Conservation (phyloP, 345 rosid species). For the Nephelium lappaceum region DNA sequence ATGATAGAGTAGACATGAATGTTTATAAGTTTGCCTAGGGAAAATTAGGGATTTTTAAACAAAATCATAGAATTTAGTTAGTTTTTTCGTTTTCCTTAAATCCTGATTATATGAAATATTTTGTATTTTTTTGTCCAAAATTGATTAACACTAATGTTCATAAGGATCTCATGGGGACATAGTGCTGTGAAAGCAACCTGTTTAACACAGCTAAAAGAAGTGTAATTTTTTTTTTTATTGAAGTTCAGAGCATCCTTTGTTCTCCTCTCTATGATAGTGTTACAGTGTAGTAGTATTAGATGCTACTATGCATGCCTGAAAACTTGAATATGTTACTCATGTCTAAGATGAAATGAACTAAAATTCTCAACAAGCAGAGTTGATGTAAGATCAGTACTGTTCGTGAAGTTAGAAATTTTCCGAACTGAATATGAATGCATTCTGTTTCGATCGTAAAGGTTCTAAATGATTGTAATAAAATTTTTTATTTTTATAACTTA, state of each 20-base stretch:
- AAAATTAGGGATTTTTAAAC: not conserved
- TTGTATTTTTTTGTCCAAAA: not conserved
- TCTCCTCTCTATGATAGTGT: not conserved
- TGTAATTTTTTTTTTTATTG: not conserved
- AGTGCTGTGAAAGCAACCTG: not conserved
- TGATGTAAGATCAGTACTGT: too few relatives aligned
- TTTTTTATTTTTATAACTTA: too few relatives aligned
- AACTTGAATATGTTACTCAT: too few relatives aligned
- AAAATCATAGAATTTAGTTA: not conserved
- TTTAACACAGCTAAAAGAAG: not conserved
- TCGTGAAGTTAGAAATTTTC: too few relatives aligned
- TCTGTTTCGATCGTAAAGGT: too few relatives aligned
- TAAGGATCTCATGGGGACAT: not conserved
- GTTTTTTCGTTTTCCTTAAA: not conserved
- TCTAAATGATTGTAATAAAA: too few relatives aligned
- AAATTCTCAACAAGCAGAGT: too few relatives aligned
- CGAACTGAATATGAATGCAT: too few relatives aligned
- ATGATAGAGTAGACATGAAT: not conserved
- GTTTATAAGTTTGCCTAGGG: not conserved
- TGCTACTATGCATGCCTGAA: not conserved
- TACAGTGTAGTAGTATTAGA: not conserved
- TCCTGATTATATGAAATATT: not conserved
- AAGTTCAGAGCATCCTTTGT: not conserved
- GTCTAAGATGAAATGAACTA: too few relatives aligned
- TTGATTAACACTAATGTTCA: too few relatives aligned